Base-by-base conservation (phyloP, 345 rosid species). In the Linum lewisii region DNA sequence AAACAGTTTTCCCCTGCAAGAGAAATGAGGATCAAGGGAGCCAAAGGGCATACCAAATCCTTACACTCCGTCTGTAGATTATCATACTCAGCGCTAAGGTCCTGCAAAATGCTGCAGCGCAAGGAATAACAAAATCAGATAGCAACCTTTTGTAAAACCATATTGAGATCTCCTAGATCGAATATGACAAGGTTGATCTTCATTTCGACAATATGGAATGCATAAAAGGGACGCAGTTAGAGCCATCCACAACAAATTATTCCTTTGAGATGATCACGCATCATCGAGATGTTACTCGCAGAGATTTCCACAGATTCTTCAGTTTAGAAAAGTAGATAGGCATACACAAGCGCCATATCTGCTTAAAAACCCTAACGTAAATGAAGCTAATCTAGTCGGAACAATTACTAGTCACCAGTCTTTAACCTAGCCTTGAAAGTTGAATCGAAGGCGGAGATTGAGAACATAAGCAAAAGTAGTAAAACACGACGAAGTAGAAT, bases 71-170 rank as follows among this genome's bases (percentile, higher is more conserved):
- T 58, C 22, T 63, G 80, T 62, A 85, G 58, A 32, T 66, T 58
- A 37, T 81, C 88, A 37, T 78, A 89, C 34, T 87, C 95, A 38
- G 78, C 70, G 61, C 66, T 72, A 29, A 87, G 71, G 32, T 93
- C 99, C 81, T 82, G 91, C 78, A 87, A 75, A 70, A 84, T 72
- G 45, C 95, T 87, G 81, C 68, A 66, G n/a, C 26, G 7, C 8
- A 24, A 19, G 20, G 15, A 24, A 52, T 9, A 24, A 52, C 13
- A 14, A 2, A 2, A 20, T 52, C 47, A 42, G 15, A 42, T 42
- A 7, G 47, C 47, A 42, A 11, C 47, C 16, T 42, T 42, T 16
- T 42, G 13, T 42, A 8, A 4, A 42, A 11, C 2, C 13, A 29
- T n/a, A 29, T 29, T 29, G 34, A 29, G 34, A 29, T 29, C 34